Evolutionary conservation across 768 basidiomycete species (phyloP).

Genomic region (Boletus speciosus): DNA sequence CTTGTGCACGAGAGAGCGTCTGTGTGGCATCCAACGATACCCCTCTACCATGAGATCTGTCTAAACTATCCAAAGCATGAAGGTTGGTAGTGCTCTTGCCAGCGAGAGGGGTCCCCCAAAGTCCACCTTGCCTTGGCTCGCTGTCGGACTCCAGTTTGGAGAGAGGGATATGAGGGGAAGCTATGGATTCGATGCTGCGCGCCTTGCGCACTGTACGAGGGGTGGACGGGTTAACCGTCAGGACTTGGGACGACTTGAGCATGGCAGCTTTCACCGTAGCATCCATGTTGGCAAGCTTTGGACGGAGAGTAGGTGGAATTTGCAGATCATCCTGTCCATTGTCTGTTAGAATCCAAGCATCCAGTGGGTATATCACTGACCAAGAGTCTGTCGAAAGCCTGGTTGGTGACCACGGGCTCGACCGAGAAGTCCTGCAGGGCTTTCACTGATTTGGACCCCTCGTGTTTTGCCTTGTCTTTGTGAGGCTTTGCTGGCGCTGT

Average conservation of each 20-base stretch:
- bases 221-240: slow-evolving; percentile 46
- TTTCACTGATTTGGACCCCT: slow-evolving; percentile 46
- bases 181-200: slow-evolving; percentile 70
- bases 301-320: slow-evolving; percentile 73
- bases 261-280: slow-evolving; percentile 86
- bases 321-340: slow-evolving; percentile 76
- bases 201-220: slow-evolving; percentile 63
- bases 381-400: slow-evolving; percentile 78
- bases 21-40: slow-evolving; percentile 54
- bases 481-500: slow-evolving; percentile 30
- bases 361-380: slow-evolving; percentile 40
- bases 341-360: not conserved
- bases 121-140: slow-evolving; percentile 21
- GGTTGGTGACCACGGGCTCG: slow-evolving; percentile 46
- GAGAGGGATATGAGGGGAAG: slow-evolving; percentile 45
- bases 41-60: slow-evolving; percentile 51
- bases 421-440: slow-evolving; percentile 35
- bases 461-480: slow-evolving; percentile 35
- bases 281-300: slow-evolving; percentile 79
- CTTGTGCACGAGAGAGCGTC: slow-evolving; percentile 53
- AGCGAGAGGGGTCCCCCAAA: slow-evolving; percentile 25
- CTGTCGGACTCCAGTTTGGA: slow-evolving; percentile 37
- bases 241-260: slow-evolving; percentile 78
- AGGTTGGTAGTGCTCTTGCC: slow-evolving; percentile 33
- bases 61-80: slow-evolving; percentile 24